Base-by-base conservation (phyloP, 2,329 filamentous ascomycete species). In the Arthrobotrys megalospora region DNA sequence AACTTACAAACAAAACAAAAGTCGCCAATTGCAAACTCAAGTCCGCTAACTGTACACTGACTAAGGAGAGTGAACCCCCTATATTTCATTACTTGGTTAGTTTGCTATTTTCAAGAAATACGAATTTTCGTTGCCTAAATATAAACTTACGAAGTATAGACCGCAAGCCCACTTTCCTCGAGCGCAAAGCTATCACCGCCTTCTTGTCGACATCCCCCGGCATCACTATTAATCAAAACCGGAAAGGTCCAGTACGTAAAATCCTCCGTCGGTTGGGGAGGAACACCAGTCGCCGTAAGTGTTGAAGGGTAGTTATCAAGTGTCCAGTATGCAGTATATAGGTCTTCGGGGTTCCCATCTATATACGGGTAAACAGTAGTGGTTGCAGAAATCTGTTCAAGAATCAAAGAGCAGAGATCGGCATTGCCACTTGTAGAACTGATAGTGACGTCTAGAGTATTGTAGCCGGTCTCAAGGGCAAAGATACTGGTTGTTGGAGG, bases 1-100 rank as follows among this genome's bases (percentile, higher is more conserved):
- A 34, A 76, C 72, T 76, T 65, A 77, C 72, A 58, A 62, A 77
- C 10, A 45, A 50, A 65, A 19, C 72, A 77, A 43, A 36, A 58
- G 4, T 38, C 36, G 12, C 72, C 65, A 16, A 19, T 14, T 0
- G 6, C 14, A 24, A 69, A 70, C 11, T 16, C 21, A 16, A 43
- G 4, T 2, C 32, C 28, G 24, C 16, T 0, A 69, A 65, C 14
- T 1, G n/a, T 50, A 21, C 72, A 76, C 5, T 52, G 45, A 3
- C 14, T 10, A 11, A 21, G 14, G 5, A 76, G 32, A 2, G 47
- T 47, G 24, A 21, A 41, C 1, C 64, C 58, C 1, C 63, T 69
- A 34, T 0, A 6, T 16, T 58, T 38, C 24, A 64, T 41, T 41
- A 36, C 2, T 28, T 16, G 19, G 34, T 21, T 12, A 50, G n/a